These are phyloP conservation scores for Coleophoma cylindrospora DNA, from an alignment of 2,329 filamentous ascomycete genomes.

Conservation along the genomic window DNA sequence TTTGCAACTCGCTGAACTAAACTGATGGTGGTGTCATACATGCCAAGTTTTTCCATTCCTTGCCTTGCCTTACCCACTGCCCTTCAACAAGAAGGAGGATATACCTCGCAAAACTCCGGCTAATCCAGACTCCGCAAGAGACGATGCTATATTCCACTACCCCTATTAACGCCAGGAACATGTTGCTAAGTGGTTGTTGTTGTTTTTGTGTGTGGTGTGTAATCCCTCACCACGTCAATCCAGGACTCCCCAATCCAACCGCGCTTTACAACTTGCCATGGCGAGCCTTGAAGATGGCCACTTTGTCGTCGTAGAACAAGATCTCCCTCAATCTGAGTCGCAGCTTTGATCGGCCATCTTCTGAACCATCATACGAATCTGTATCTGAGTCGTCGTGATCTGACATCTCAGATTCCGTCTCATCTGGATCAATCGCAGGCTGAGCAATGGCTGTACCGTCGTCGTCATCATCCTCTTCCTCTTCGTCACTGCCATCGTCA, in stretches of 20 bases:
- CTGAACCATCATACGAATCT: conserved; percentile 45
- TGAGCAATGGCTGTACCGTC: conserved; percentile 24
- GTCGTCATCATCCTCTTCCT: conserved; percentile 35
- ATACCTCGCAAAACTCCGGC: neutral
- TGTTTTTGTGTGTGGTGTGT: neutral
- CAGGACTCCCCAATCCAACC: neutral
- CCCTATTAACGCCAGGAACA: neutral
- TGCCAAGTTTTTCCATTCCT: neutral
- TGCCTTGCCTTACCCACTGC: neutral
- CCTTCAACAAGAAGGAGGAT: neutral
- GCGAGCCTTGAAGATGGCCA: conserved; percentile 73
- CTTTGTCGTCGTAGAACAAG: conserved; percentile 78
- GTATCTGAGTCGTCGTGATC: conserved; percentile 41
- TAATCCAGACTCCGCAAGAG: neutral
- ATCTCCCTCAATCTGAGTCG: conserved; percentile 69
- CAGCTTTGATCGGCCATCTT: conserved; percentile 31
- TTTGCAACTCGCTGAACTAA: neutral
- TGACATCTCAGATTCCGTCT: conserved; percentile 29
- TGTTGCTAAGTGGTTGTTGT: neutral
- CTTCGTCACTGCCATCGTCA: conserved; percentile 42
- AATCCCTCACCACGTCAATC: neutral
- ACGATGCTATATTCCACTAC: neutral
- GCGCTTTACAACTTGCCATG: conserved; percentile 44
- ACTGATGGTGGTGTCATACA: neutral
- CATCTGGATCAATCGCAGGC: conserved; percentile 27